Evolutionary conservation across 352 stramenopile species (phyloP).

Genomic region (Pythium brachiatum): DNA sequence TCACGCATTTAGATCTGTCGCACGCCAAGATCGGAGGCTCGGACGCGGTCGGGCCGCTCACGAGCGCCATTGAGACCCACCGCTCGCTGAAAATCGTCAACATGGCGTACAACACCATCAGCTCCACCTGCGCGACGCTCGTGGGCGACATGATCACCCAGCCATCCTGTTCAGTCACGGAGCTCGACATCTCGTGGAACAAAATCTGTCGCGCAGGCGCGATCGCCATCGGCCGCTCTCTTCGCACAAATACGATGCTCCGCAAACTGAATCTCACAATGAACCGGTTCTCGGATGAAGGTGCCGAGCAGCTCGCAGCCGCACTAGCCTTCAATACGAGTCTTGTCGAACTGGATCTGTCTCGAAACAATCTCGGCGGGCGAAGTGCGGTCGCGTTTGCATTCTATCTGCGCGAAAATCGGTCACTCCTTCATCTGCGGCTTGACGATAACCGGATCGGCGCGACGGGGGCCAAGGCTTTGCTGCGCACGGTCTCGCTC

Average conservation of each 20-base stretch:
- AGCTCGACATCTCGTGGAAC: slow-evolving; percentile 73
- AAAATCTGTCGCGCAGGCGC: slow-evolving; percentile 52
- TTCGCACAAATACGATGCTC: slow-evolving; percentile 52
- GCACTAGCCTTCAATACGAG: slow-evolving; percentile 49
- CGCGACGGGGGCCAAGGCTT: slow-evolving; percentile 47
- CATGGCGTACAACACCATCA: slow-evolving; percentile 65
- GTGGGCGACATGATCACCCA: slow-evolving; percentile 64
- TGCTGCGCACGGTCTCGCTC: slow-evolving; percentile 46
- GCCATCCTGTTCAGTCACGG: slow-evolving; percentile 40
- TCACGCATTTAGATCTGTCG: slow-evolving; percentile 60
- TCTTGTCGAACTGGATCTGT: slow-evolving; percentile 50
- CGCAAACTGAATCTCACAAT: slow-evolving; percentile 53
- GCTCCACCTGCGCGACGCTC: slow-evolving; percentile 42
- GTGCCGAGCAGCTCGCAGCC: slow-evolving; percentile 53
- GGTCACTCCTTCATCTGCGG: slow-evolving; percentile 33
- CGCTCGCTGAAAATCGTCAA: slow-evolving; percentile 49
- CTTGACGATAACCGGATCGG: slow-evolving; percentile 64
- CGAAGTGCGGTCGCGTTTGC: slow-evolving; percentile 53
- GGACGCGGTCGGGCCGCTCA: slow-evolving; percentile 43
- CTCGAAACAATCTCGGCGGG: slow-evolving; percentile 56
- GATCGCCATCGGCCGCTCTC: slow-evolving; percentile 47
- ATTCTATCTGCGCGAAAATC: slow-evolving; percentile 53
- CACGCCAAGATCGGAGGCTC: slow-evolving; percentile 46
- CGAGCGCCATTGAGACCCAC: slow-evolving; percentile 53
- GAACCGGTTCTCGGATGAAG: slow-evolving; percentile 67